Evolutionary conservation across 2,329 filamentous ascomycete genomes (phyloP), one percentile per base, ranked within the genome.

Genomic region (Aspergillus eucalypticola): DNA sequence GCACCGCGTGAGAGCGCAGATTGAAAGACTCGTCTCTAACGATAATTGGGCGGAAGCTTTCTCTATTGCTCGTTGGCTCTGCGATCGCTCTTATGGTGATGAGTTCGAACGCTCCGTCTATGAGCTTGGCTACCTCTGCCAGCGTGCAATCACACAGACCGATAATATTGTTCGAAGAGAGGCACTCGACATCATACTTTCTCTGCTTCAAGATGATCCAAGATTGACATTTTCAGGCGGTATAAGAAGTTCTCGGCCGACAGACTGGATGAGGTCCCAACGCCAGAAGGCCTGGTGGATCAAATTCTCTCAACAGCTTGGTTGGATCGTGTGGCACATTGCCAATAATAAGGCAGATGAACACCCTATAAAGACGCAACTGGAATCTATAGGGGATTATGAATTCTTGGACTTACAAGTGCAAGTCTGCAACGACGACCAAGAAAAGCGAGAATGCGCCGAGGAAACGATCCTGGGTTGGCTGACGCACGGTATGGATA

Each of bases 71-170:
- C 52, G 51, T 8, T 75, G 73, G 72, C 58, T 75, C 1, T 71
- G 70, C 19, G 39, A 70, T 23, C 61, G 71, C 2, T 67, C 64
- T 21, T 66, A 67, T 5, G 61, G 62, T 1, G 10, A 39, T 4
- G 67, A 73, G 8, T 69, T 73, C 13, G 63, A 71, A 7, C 41
- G 49, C 4, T 72, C 70, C 5, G 42, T 67, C 0, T 67, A 67
- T 15, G 67, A 69, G 8, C 19, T 75, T 0, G 72, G 70, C 1
- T 61, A 62, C 21, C 60, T 74, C 8, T 73, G 71, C 44, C 67
- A 63, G 4, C 64, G 58, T 5, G 71, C 71, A 5, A 59, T 75
- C 38, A 6, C 72, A 3, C 39, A 61, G 1, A 44, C 7, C 1
- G 54, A 65, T 6, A 23, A 55, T 1, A 10, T 10, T 8, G 53